Evolutionary conservation across 495 filamentous ascomycete genomes (phyloP).

Genomic region (Aspergillus mulundensis): DNA sequence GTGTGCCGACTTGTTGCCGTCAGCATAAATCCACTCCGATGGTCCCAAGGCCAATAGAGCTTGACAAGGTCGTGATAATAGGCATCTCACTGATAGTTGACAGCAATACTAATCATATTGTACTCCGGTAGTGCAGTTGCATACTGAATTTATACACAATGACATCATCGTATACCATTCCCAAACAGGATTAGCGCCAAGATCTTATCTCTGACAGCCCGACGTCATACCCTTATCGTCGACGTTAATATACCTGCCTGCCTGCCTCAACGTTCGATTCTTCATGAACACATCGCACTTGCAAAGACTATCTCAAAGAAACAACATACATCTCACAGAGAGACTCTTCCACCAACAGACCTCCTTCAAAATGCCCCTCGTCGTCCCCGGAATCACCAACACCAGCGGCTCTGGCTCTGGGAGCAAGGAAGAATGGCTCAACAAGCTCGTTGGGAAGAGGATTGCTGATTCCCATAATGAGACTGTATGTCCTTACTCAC

Average conservation of each 20-base stretch:
- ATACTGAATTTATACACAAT: not conserved
- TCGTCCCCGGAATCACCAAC: constrained; percentile 67
- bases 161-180: not conserved
- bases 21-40: too few species aligned
- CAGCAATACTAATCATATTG: too few species aligned
- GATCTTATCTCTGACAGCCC: not conserved
- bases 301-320: not conserved
- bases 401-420: constrained; percentile 39
- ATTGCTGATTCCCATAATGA: constrained; percentile 45
- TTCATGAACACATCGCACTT: not conserved
- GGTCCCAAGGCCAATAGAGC: too few species aligned
- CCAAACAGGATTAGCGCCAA: not conserved
- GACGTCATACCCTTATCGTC: not conserved
- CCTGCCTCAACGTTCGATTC: not conserved
- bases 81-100: too few species aligned
- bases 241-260: not conserved
- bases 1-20: too few species aligned
- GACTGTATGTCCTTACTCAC: constrained; percentile 33
- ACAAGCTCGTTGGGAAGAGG: constrained; percentile 76
- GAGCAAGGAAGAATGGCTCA: constrained; percentile 62
- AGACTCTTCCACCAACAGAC: not conserved
- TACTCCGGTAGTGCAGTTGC: too few species aligned
- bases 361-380: constrained; percentile 65
- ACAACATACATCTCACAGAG: not conserved
- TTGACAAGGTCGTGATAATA: too few species aligned